Percentiles rank a stretch among this genome's conserved stretches.
Evolutionary conservation across 805 yeast species (phyloP).

Genomic region (Ogataea henricii): DNA sequence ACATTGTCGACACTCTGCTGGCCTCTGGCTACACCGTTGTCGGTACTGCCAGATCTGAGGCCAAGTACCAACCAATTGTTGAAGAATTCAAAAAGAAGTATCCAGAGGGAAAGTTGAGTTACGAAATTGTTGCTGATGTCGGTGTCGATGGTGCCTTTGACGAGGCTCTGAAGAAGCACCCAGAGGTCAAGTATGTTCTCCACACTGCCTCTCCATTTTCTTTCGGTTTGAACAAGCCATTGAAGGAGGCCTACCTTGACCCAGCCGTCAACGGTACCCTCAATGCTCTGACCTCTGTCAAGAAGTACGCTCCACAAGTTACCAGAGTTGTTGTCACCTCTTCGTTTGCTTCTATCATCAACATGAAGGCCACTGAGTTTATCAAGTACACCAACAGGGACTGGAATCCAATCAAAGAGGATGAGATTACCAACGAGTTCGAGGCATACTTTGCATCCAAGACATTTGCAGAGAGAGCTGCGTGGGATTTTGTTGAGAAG

Average conservation of each 20-base stretch:
- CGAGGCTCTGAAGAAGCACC: conserved; percentile 39
- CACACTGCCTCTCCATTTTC: conserved; percentile 46
- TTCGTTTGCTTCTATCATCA: conserved; percentile 49
- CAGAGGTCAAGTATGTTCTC: conserved; percentile 36
- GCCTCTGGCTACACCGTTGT: conserved; percentile 10
- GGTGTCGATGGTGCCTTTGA: conserved; percentile 47
- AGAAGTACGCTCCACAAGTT: conserved; percentile 41
- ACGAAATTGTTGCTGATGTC: conserved; percentile 38
- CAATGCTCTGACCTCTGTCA: conserved; percentile 44
- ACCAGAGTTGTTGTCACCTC: conserved; percentile 48
- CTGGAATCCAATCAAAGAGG: too few relatives aligned
- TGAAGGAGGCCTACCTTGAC: conserved; percentile 42
- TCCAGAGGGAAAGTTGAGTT: conserved; percentile 25
- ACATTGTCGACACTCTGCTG: conserved; percentile 12
- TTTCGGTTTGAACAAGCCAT: conserved; percentile 33
- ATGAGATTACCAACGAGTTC: too few relatives aligned
- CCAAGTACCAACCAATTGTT: conserved; percentile 38
- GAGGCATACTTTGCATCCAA: too few relatives aligned
- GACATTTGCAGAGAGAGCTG: too few relatives aligned
- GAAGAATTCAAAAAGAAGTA: conserved; percentile 13
- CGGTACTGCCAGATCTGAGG: conserved; percentile 36
- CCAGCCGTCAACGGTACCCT: conserved; percentile 53
- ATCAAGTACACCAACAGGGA: conserved; percentile 25
- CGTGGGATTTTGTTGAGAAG: too few relatives aligned
- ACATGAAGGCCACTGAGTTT: conserved; percentile 18